Percentiles rank a stretch among this genome's conserved stretches.
Conservation (phyloP, 1,139 yeast genomes). For the Trichomonascaceae sp. region DNA sequence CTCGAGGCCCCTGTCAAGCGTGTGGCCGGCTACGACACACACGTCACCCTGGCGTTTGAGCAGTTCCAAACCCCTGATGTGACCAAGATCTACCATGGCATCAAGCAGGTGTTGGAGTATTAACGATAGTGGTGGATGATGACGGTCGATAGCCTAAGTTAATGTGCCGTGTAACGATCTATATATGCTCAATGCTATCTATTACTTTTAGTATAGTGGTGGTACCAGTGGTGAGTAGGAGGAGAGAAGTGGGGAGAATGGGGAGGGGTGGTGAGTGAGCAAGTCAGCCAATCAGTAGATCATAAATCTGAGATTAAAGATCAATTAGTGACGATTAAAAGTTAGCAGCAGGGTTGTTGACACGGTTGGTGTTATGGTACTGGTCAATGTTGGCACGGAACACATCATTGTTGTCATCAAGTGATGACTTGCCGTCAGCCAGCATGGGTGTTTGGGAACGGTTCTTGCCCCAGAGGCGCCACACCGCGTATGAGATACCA, state of each 20-base stretch:
- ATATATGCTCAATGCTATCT: too few relatives aligned
- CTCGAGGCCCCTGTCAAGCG: constrained; percentile 26
- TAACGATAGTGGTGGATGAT: constrained; percentile 8
- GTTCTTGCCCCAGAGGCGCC: constrained; percentile 16
- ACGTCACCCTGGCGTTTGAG: constrained; percentile 23
- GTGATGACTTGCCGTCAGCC: constrained; percentile 10
- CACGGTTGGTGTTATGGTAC: constrained; percentile 19
- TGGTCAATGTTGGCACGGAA: constrained; percentile 28
- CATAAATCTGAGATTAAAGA: too few relatives aligned
- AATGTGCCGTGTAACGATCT: too few relatives aligned
- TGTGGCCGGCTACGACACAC: constrained; percentile 27
- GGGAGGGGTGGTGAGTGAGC: too few relatives aligned
- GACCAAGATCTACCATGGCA: constrained; percentile 22
- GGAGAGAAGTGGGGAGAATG: too few relatives aligned
- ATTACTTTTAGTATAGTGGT: too few relatives aligned
- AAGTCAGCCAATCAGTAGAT: too few relatives aligned
- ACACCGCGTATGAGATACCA: constrained; percentile 17
- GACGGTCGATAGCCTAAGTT: background rate
- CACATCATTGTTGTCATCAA: constrained; percentile 22
- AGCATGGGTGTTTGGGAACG: constrained; percentile 2
- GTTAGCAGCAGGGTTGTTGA: constrained; percentile 25
- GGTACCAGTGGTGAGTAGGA: too few relatives aligned
- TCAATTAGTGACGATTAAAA: constrained; percentile 19
- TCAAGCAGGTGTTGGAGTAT: constrained; percentile 19
- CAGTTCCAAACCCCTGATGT: constrained; percentile 25